Conservation (phyloP, 768 basidiomycete species). For the Kwoniella europaea region DNA sequence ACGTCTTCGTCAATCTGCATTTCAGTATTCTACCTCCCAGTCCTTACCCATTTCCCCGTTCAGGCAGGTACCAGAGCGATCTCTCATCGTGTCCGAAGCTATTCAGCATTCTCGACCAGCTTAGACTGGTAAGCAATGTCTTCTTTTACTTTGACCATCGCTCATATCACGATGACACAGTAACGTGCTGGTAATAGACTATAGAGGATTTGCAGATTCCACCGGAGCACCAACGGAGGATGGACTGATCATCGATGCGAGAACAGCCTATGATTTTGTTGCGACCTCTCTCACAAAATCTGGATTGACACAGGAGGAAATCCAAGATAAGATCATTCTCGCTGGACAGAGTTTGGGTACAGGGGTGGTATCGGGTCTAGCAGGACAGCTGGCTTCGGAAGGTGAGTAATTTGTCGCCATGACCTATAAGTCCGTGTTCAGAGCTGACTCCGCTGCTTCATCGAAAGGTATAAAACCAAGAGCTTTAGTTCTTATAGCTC, state of each 20-base stretch:
- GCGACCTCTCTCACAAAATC: constrained; percentile 41
- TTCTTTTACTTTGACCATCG: background rate
- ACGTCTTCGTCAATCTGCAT: too few species aligned
- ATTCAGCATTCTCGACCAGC: constrained; percentile 66
- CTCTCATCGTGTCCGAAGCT: constrained; percentile 70
- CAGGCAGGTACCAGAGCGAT: constrained; percentile 77
- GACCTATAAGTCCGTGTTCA: background rate
- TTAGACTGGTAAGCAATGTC: constrained; percentile 43
- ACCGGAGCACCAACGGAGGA: constrained; percentile 74
- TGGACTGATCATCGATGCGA: constrained; percentile 73
- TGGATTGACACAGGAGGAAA: constrained; percentile 58
- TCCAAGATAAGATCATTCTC: constrained; percentile 66
- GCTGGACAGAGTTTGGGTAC: constrained; percentile 90
- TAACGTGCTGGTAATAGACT: constrained; percentile 86
- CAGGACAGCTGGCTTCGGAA: constrained; percentile 60
- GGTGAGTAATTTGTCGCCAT: constrained; percentile 36
- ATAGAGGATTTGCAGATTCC: constrained; percentile 90
- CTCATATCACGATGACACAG: constrained; percentile 48
- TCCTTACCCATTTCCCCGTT: too few species aligned
- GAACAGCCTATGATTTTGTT: constrained; percentile 81
- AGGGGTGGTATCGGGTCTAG: constrained; percentile 67
- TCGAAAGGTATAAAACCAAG: constrained; percentile 55
- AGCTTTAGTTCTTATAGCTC: constrained; percentile 61
- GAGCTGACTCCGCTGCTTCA: background rate
- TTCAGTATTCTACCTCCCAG: too few species aligned